Conservation (phyloP, 192 early-diverging fungal species). For the Coemansia sp. region DNA sequence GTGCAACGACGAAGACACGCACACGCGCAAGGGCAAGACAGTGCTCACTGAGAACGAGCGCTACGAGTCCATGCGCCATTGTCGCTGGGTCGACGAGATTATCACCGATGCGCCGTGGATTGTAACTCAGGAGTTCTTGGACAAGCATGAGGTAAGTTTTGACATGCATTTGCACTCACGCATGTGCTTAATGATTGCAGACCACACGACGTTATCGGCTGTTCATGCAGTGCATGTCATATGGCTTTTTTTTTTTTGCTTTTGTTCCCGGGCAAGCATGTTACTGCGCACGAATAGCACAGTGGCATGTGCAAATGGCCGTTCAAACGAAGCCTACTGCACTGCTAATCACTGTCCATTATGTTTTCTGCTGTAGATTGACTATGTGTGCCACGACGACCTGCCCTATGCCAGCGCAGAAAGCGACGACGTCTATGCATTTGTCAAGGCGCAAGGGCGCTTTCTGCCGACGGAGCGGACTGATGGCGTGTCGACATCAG, state of each 20-base stretch:
- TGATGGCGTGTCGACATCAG: slow-evolving; percentile 79
- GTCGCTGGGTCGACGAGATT: slow-evolving; percentile 84
- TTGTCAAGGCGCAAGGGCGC: slow-evolving; percentile 73
- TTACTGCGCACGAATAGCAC: not conserved
- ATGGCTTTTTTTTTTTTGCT: not conserved
- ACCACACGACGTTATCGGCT: not conserved
- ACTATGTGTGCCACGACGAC: slow-evolving; percentile 83
- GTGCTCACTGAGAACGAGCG: slow-evolving; percentile 77
- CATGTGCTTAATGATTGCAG: not conserved
- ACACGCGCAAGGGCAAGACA: slow-evolving; percentile 75
- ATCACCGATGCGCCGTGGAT: slow-evolving; percentile 75
- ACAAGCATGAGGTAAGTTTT: slow-evolving; percentile 57
- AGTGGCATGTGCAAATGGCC: not conserved
- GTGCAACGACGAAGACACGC: slow-evolving; percentile 73
- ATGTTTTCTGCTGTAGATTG: slow-evolving; percentile 52
- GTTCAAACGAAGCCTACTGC: not conserved
- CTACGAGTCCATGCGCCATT: slow-evolving; percentile 76
- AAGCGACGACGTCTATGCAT: slow-evolving; percentile 72
- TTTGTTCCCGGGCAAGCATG: not conserved
- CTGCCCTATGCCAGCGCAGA: slow-evolving; percentile 72
- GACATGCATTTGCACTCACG: not conserved
- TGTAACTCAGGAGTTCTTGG: slow-evolving; percentile 72
- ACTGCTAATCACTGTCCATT: not conserved
- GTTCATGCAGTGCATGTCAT: not conserved
- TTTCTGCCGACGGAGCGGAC: slow-evolving; percentile 67